Conservation (phyloP, 768 basidiomycete species). For the Boletus edulis region DNA sequence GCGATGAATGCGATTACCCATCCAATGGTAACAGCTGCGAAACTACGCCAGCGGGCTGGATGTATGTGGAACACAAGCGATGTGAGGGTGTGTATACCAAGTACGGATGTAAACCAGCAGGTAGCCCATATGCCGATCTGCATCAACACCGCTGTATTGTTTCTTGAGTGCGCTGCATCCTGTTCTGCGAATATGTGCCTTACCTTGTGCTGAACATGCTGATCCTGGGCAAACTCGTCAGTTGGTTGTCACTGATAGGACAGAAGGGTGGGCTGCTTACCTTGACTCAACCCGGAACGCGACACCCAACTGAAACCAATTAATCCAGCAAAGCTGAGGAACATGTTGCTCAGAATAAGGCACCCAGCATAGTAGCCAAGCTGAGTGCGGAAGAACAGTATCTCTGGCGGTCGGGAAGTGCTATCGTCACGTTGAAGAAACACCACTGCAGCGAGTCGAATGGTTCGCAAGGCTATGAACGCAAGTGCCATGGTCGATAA, state of each 20-base stretch:
- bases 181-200: not conserved
- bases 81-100: conserved; percentile 67
- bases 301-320: conserved; percentile 52
- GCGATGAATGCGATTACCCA: conserved; percentile 50
- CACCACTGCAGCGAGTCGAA: conserved; percentile 44
- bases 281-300: conserved; percentile 43
- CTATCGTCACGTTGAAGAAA: conserved; percentile 27
- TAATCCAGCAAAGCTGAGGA: conserved; percentile 51
- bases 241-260: not conserved
- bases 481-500: conserved; percentile 53
- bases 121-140: conserved; percentile 60
- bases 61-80: conserved; percentile 58
- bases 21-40: conserved; percentile 43
- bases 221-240: conserved; percentile 33
- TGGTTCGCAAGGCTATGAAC: conserved; percentile 46
- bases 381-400: conserved; percentile 68
- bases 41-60: conserved; percentile 49
- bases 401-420: conserved; percentile 39
- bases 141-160: conserved; percentile 47
- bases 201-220: conserved; percentile 63
- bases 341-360: conserved; percentile 56
- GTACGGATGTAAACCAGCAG: conserved; percentile 62
- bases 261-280: conserved; percentile 30
- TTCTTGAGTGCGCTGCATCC: not conserved
- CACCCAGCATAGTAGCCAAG: conserved; percentile 68